Evolutionary conservation across 495 filamentous ascomycete genomes (phyloP), one percentile per base, ranked within the genome.

Genomic region (Trichoderma parareesei): DNA sequence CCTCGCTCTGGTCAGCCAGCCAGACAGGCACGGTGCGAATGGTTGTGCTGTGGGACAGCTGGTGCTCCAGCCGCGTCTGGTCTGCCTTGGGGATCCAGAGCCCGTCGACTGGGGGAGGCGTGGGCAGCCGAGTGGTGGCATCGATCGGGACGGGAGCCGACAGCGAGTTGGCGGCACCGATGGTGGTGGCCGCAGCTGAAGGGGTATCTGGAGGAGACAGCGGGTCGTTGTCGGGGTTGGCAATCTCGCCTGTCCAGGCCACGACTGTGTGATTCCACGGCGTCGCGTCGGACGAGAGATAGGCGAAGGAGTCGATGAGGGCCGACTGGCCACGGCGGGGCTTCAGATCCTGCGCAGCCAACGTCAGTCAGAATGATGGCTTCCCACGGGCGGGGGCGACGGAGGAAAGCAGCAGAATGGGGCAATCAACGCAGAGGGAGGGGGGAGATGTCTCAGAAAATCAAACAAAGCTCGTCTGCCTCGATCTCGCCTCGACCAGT

Each of bases 201-300:
- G 80, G 75, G 8, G 76, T 76, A 59, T 72, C 71, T 16, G 78
- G 74, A 9, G 77, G 75, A 14, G 75, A 73, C 5, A 69, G 59
- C 18, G 38, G 40, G 20, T 73, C 63, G 37, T 84, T 78, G 14
- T 75, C 49, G 10, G 80, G 73, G 3, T 79, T 76, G 62, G 89
- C 84, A 57, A 97, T 89, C 73, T 97, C 92, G 41, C 93, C 93
- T 2, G 93, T 93, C 93, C 93, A 97, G 20, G 89, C 92, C 60
- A 97, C 88, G 1, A 96, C 79, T 0, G 87, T 91, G 76, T 95
- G 92, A 69, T 90, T 88, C 91, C 91, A 97, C 27, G 84, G 82
- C 8, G 85, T 84, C 33, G 88, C 79, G 49, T 88, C 76, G 6
- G 91, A 91, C 8, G 90, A 89, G 35, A 97, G 84, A 74, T 93